Evolutionary conservation across 1,139 yeast species (phyloP).

Genomic region (Candida neerlandica): DNA sequence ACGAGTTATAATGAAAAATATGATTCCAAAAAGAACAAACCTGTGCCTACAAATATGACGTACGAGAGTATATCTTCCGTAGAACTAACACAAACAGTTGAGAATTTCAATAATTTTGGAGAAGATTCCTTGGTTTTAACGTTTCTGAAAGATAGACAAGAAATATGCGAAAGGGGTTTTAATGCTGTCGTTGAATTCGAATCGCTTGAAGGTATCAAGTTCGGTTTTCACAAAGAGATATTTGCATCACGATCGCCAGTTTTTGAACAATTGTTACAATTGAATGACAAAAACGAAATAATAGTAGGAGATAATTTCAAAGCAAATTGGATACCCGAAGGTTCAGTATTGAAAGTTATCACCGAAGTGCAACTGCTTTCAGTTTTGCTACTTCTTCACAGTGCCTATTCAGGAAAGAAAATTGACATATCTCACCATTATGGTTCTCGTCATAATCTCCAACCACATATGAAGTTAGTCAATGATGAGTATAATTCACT

Average conservation of each 20-base stretch:
- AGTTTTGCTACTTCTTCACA: conserved; percentile 35
- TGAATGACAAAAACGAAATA: conserved; percentile 18
- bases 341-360: conserved; percentile 20
- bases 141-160: conserved; percentile 8
- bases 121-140: conserved; percentile 15
- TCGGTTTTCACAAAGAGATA: conserved; percentile 36
- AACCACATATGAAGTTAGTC: conserved; percentile 12
- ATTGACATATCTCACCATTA: conserved; percentile 15
- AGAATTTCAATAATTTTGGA: conserved; percentile 19
- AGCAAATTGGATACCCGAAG: conserved; percentile 24
- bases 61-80: conserved; percentile 19
- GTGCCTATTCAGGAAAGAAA: conserved; percentile 34
- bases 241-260: conserved; percentile 31
- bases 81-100: conserved; percentile 14
- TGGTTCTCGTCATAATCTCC: conserved; percentile 13
- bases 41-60: conserved; percentile 15
- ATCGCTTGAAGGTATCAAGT: conserved; percentile 19
- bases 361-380: conserved; percentile 27
- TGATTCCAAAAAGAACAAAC: conserved; percentile 13
- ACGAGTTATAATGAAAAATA: conserved; percentile 19
- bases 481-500: conserved; percentile 14
- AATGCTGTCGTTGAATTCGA: conserved; percentile 29
- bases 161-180: conserved; percentile 19
- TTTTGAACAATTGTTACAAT: conserved; percentile 25
- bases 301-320: conserved; percentile 22